Conservation (phyloP, 1,284 basidiomycete species). For the Puccinia coronata region DNA sequence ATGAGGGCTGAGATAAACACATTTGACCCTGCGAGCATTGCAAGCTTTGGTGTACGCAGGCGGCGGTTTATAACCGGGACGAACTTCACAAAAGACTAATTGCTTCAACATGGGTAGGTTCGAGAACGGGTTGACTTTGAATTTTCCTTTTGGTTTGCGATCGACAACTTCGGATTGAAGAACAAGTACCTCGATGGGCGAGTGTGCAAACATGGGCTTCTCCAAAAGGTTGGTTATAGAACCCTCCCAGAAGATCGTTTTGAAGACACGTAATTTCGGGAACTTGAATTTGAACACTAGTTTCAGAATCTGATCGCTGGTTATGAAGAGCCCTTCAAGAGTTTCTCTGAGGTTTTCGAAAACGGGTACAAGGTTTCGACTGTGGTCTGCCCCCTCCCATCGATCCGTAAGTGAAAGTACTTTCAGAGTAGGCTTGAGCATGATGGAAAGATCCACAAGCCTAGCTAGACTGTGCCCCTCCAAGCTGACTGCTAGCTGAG, state of each 20-base stretch:
- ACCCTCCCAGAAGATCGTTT: constrained; percentile 3
- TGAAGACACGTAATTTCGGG: constrained; percentile 32
- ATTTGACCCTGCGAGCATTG: constrained; percentile 3
- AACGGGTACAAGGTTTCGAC: constrained; percentile 11
- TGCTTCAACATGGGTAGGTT: constrained; percentile 13
- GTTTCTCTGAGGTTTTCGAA: constrained; percentile 30
- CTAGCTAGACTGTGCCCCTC: constrained; percentile 1
- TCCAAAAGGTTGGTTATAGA: constrained; percentile 23
- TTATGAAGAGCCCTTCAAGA: constrained; percentile 35
- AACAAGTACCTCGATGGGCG: constrained; percentile 19
- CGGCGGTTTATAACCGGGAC: constrained; percentile 12
- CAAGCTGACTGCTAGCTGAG: constrained; percentile 17
- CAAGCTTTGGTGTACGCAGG: constrained; percentile 16
- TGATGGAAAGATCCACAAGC: constrained; percentile 21
- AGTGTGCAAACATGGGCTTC: neutral
- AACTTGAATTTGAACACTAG: constrained; percentile 7
- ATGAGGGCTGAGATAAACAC: constrained; percentile 14
- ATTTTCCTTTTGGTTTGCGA: neutral
- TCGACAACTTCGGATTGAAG: constrained; percentile 11
- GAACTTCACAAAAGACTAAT: constrained; percentile 16
- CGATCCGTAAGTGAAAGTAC: constrained; percentile 24
- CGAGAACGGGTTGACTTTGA: constrained; percentile 18
- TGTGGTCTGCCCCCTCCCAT: neutral
- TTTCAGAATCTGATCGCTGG: neutral
- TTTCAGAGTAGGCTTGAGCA: constrained; percentile 23